These are phyloP conservation scores for Tulasnella sp. DNA, from an alignment of 768 basidiomycete species.

Conservation along the genomic window DNA sequence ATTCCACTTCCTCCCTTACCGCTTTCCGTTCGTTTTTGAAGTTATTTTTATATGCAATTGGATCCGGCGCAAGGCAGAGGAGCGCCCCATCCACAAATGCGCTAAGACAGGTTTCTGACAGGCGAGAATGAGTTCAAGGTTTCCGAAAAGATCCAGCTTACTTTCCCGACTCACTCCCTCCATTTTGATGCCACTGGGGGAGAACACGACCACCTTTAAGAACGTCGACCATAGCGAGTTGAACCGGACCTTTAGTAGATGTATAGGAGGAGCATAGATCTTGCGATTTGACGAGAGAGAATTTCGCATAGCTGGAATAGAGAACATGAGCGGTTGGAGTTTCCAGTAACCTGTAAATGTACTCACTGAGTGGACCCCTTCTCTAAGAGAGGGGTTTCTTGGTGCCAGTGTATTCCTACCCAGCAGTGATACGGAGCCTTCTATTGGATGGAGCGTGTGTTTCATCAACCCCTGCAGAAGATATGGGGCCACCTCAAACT, in stretches of 20 bases:
- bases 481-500: too few relatives aligned
- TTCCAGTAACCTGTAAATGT: too few relatives aligned
- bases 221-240: background rate
- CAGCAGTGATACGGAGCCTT: too few relatives aligned
- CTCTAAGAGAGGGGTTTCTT: too few relatives aligned
- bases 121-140: background rate
- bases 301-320: background rate
- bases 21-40: background rate
- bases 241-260: background rate
- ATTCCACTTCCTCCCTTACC: background rate
- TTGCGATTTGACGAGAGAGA: background rate
- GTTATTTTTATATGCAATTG: background rate
- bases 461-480: too few relatives aligned
- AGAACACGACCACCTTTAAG: background rate
- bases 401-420: too few relatives aligned
- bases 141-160: background rate
- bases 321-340: too few relatives aligned
- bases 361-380: too few relatives aligned
- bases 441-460: too few relatives aligned
- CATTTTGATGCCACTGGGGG: background rate
- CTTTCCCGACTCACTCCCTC: background rate
- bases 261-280: background rate
- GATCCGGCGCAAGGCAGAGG: background rate
- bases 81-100: background rate
- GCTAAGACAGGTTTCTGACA: background rate